phyloP scores from a whole-genome alignment of 2,329 filamentous ascomycete species.

The Penicillium rolfsii region DNA sequence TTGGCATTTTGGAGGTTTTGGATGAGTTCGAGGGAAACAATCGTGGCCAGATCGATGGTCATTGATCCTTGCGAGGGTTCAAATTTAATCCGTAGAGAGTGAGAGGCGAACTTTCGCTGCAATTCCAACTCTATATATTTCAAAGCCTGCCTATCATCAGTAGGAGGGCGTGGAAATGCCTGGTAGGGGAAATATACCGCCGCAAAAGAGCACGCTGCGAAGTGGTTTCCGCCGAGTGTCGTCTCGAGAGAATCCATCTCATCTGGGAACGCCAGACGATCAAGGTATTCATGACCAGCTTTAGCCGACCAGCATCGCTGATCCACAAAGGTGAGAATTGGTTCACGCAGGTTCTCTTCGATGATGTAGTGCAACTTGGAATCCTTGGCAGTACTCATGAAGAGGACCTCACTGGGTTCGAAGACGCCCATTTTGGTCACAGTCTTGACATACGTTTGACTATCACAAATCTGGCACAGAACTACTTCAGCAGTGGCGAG shows the following conservation, averaged over 20 bases:
- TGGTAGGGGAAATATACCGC: slow-evolving; percentile 62
- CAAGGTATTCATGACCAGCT: slow-evolving; percentile 74
- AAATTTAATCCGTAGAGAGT: slow-evolving; percentile 83
- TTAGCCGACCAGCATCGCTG: slow-evolving; percentile 83
- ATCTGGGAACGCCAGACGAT: slow-evolving; percentile 75
- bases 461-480: slow-evolving; percentile 89
- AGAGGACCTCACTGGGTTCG: slow-evolving; percentile 76
- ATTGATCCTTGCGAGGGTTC: slow-evolving; percentile 88
- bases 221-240: slow-evolving; percentile 79
- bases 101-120: slow-evolving; percentile 69
- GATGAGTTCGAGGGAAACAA: slow-evolving; percentile 83
- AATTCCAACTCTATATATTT: slow-evolving; percentile 77
- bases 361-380: slow-evolving; percentile 77
- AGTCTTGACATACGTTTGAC: slow-evolving; percentile 85
- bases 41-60: slow-evolving; percentile 91
- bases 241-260: slow-evolving; percentile 82
- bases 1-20: slow-evolving; percentile 79
- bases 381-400: slow-evolving; percentile 72
- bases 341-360: slow-evolving; percentile 68
- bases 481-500: slow-evolving; percentile 80
- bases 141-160: slow-evolving; percentile 61
- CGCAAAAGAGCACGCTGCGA: slow-evolving; percentile 80
- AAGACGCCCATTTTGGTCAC: slow-evolving; percentile 84
- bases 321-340: slow-evolving; percentile 67
- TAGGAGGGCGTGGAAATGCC: not conserved